Conservation (phyloP, 805 yeast species). For the Maudiozyma bulderi region DNA sequence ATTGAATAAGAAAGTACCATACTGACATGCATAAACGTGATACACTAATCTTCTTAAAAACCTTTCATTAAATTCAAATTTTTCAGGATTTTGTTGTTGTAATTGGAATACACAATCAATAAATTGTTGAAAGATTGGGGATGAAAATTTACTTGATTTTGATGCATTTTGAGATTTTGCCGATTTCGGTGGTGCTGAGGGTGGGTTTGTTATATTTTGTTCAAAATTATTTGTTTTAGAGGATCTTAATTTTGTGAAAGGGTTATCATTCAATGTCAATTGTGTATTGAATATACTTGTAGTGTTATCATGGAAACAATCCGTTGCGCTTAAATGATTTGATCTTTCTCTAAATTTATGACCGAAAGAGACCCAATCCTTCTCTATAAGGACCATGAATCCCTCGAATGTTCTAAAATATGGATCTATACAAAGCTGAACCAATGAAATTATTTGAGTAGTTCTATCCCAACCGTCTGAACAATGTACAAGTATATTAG, state of each 20-base stretch:
- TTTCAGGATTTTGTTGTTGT: conserved; percentile 53
- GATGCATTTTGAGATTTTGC: background rate
- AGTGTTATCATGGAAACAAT: conserved; percentile 36
- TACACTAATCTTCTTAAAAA: conserved; percentile 76
- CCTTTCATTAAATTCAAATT: conserved; percentile 83
- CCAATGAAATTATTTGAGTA: conserved; percentile 73
- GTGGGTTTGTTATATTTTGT: background rate
- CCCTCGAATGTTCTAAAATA: conserved; percentile 82
- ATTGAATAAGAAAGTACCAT: conserved; percentile 80
- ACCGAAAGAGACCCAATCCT: conserved; percentile 94
- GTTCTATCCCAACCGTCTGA: conserved; percentile 99
- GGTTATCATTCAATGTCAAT: background rate
- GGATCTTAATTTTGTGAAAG: background rate
- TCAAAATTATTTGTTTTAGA: no score
- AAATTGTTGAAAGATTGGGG: conserved; percentile 93
- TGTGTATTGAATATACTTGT: background rate
- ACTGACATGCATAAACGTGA: conserved; percentile 88
- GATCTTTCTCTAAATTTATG: conserved; percentile 78
- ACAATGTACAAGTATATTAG: conserved; percentile 83
- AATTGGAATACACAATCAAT: conserved; percentile 83
- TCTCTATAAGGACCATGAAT: conserved; percentile 74
- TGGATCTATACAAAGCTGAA: conserved; percentile 85
- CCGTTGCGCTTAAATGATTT: conserved; percentile 58
- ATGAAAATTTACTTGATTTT: conserved; percentile 42
- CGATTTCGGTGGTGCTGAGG: background rate